These are phyloP conservation scores for Clavulina sp. DNA, from an alignment of 768 basidiomycete genomes.

Conservation along the genomic window DNA sequence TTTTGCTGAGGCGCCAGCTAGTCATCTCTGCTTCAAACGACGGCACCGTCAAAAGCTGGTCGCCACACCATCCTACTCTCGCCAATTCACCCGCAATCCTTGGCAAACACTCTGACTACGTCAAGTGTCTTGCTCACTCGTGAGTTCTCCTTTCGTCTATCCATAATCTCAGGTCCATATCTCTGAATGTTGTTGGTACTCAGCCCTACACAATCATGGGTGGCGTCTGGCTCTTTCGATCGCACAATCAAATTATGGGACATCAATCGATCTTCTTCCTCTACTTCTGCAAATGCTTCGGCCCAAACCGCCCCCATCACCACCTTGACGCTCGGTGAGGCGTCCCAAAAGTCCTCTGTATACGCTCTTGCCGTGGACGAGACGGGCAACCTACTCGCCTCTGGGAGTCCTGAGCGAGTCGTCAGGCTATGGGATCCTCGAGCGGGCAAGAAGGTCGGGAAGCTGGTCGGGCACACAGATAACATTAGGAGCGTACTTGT, in stretches of 20 bases:
- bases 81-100: slow-evolving; percentile 43
- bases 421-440: slow-evolving; percentile 89
- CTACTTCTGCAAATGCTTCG: slow-evolving; percentile 5
- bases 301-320: slow-evolving; percentile 31
- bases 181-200: not conserved
- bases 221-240: slow-evolving; percentile 90
- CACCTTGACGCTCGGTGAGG: slow-evolving; percentile 49
- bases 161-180: not conserved
- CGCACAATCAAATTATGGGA: slow-evolving; percentile 93
- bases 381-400: slow-evolving; percentile 63
- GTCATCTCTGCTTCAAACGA: slow-evolving; percentile 93
- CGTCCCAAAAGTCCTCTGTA: slow-evolving; percentile 42
- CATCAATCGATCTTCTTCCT: slow-evolving; percentile 27
- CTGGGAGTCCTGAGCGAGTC: slow-evolving; percentile 83
- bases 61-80: slow-evolving; percentile 47
- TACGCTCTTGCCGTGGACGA: slow-evolving; percentile 71
- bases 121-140: slow-evolving; percentile 62
- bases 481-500: slow-evolving; percentile 83
- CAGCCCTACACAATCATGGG: slow-evolving; percentile 69
- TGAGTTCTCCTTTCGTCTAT: slow-evolving; percentile 19
- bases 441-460: slow-evolving; percentile 57
- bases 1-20: slow-evolving; percentile 13
- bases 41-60: slow-evolving; percentile 88
- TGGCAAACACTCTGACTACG: slow-evolving; percentile 73
- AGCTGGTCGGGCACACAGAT: slow-evolving; percentile 92